Base-by-base conservation (phyloP, 148 eudicot species). In the Drosera capensis region DNA sequence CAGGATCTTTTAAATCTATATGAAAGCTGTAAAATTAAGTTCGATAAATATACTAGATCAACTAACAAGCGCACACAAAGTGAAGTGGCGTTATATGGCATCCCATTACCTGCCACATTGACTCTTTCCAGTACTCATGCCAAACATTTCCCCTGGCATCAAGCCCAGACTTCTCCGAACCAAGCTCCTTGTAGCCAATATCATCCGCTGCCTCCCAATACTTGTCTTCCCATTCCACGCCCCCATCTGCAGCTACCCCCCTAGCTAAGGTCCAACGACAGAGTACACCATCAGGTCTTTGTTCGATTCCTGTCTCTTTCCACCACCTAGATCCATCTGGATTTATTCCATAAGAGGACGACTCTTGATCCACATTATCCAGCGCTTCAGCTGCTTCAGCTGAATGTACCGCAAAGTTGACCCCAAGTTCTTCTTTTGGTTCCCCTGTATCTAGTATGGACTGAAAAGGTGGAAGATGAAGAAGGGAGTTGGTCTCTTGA, bases 171-270 rank as follows among this genome's bases (percentile, higher is more conserved):
- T 87, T 87, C 65, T 82, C 96, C 1, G 96, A 87, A 19, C 94
- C 94, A 53, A 79, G 90, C 57, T 82, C 96, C 65, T 79, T 87
- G 49, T 71, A 68, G 8, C 64, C 86, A 51, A 62, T 57, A 46
- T 79, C 67, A 51, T 79, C 74, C n/a, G 94, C 82, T n/a, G 96
- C 94, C 67, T 87, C 96, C 96, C 96, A 87, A 44, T 79, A 82
- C 52, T 87, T 87, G 24, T 82, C 81, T 64, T 87, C 94, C 94
- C 94, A 87, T 63, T 87, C 96, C 38, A 87, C 56, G 22, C 59
- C 56, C 43, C 69, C 70, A 56, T 82, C 86, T 54, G 86, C 80
- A 57, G 71, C 77, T 31, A 82, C 82, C 40, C 88, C 90, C 64
- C 96, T 72, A 16, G 64, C 70, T 60, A 79, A 43, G 14, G 94